These are phyloP conservation scores for Obba rivulosa DNA, from an alignment of 768 basidiomycete species.

Conservation along the genomic window DNA sequence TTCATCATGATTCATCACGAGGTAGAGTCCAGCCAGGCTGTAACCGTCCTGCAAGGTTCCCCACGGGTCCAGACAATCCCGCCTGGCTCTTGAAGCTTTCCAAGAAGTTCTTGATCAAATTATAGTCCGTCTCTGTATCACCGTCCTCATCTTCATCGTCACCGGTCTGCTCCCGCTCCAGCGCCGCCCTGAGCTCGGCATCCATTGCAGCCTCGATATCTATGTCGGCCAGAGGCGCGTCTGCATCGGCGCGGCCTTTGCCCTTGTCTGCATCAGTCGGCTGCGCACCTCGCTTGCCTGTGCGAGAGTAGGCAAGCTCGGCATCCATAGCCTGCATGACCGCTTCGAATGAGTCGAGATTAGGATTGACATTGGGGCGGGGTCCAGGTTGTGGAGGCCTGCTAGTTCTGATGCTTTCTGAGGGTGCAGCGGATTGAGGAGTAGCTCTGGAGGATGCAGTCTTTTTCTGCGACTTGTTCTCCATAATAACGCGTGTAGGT, in stretches of 20 bases:
- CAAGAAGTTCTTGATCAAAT: constrained; percentile 92
- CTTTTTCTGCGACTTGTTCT: constrained; percentile 5
- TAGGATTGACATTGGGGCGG: constrained; percentile 50
- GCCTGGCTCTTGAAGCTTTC: constrained; percentile 93
- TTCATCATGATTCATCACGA: constrained; percentile 42
- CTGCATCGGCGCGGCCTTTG: constrained; percentile 41
- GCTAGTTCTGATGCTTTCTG: background rate
- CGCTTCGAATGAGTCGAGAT: constrained; percentile 88
- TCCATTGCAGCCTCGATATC: constrained; percentile 89
- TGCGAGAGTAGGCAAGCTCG: constrained; percentile 54
- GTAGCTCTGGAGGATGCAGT: background rate
- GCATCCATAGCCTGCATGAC: constrained; percentile 96
- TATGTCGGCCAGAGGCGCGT: constrained; percentile 38
- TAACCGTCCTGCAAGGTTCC: constrained; percentile 82
- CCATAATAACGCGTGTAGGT: constrained; percentile 12
- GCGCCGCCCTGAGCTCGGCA: constrained; percentile 64
- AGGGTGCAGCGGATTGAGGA: background rate
- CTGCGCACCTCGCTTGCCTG: constrained; percentile 15
- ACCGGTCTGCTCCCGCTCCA: constrained; percentile 40
- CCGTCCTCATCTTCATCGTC: constrained; percentile 47
- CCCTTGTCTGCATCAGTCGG: constrained; percentile 27
- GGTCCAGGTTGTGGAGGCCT: constrained; percentile 27
- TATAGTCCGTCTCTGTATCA: constrained; percentile 65
- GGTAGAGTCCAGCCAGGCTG: constrained; percentile 72
- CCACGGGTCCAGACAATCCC: constrained; percentile 86